Conservation (phyloP, 169 alveolate genomes). For the Plasmodium vivax region DNA sequence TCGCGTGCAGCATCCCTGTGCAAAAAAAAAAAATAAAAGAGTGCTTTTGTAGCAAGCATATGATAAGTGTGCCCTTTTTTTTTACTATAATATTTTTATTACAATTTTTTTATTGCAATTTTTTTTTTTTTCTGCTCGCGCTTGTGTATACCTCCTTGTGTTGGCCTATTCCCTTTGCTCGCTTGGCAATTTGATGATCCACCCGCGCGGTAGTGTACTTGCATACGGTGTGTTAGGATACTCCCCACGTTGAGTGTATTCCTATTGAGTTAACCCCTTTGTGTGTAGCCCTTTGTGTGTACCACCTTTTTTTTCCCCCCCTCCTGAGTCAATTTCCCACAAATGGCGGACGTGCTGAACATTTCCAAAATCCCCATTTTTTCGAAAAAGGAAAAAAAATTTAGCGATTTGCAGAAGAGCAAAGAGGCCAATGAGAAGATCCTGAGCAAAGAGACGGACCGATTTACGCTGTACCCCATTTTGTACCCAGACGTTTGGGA, state of each 20-base stretch:
- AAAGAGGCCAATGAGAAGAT: slow-evolving; percentile 68
- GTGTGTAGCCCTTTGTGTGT: not conserved
- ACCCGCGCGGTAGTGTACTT: not conserved
- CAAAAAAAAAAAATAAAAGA: not conserved
- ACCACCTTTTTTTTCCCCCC: not conserved
- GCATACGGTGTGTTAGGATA: not conserved
- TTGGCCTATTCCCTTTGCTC: not conserved
- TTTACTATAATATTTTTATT: not conserved
- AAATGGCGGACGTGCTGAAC: slow-evolving; percentile 68
- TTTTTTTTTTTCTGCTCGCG: not conserved
- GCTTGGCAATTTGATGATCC: not conserved
- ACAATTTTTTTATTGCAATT: not conserved
- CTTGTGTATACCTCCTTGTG: not conserved
- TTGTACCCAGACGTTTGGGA: slow-evolving; percentile 94
- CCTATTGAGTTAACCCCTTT: not conserved
- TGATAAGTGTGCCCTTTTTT: not conserved
- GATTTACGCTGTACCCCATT: slow-evolving; percentile 87
- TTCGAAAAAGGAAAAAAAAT: slow-evolving; percentile 56
- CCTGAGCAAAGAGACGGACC: slow-evolving; percentile 39
- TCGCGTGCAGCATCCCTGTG: not conserved
- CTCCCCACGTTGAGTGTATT: not conserved
- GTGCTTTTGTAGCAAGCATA: not conserved
- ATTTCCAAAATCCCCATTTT: slow-evolving; percentile 37
- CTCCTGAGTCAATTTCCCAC: not conserved
- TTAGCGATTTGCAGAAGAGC: slow-evolving; percentile 68